A percentile compares a stretch with the other conserved stretches of the same genome.
These are phyloP conservation scores for Podila horticola DNA, from an alignment of 192 early-diverging fungal species.

Conservation along the genomic window DNA sequence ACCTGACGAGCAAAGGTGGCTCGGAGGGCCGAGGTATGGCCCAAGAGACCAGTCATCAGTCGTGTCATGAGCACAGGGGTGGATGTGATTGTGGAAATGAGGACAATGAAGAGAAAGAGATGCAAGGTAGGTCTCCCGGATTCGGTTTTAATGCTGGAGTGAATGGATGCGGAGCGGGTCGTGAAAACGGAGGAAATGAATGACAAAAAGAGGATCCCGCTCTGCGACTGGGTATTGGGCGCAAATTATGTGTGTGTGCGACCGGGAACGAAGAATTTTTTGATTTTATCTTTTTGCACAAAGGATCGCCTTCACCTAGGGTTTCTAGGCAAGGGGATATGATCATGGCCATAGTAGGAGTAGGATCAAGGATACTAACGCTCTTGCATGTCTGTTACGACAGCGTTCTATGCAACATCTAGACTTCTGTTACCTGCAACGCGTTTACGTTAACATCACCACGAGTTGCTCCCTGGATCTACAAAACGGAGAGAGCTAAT, in stretches of 20 bases:
- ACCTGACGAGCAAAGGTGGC: not conserved
- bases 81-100: not conserved
- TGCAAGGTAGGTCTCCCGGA: not conserved
- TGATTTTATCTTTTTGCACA: too few species aligned
- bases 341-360: too few species aligned
- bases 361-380: too few species aligned
- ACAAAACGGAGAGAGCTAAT: too few species aligned
- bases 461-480: too few species aligned
- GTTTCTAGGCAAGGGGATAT: too few species aligned
- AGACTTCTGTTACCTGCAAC: too few species aligned
- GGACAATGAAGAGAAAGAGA: not conserved
- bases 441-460: too few species aligned
- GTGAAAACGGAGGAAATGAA: conserved; percentile 1
- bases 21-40: not conserved
- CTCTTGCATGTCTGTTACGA: too few species aligned
- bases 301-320: too few species aligned
- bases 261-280: not conserved
- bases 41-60: not conserved
- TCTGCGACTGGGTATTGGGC: not conserved
- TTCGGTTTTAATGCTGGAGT: too few species aligned
- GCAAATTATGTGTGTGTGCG: not conserved
- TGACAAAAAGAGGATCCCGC: conserved; percentile 4
- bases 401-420: too few species aligned
- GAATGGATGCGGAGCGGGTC: not conserved
- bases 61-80: not conserved